These are phyloP conservation scores for Crithidia fasciculata DNA, from an alignment of 208 protist genomes.

Conservation along the genomic window DNA sequence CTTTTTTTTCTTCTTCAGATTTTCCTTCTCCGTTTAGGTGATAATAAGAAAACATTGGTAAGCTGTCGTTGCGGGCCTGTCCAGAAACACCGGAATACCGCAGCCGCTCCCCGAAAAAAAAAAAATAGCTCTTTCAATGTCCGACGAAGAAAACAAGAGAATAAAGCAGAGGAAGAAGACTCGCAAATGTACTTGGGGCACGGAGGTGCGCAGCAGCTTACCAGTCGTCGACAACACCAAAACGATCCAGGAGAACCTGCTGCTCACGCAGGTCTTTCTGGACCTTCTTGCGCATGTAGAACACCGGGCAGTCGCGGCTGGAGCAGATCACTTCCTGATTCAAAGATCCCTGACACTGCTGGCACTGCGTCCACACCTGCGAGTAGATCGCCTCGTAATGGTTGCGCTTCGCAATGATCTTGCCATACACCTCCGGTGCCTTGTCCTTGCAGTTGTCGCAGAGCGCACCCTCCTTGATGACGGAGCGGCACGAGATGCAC, in stretches of 20 bases:
- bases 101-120: too few species aligned
- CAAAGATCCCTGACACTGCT: conserved; percentile 98
- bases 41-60: too few species aligned
- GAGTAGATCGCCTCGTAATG: conserved; percentile 96
- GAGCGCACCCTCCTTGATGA: conserved; percentile 86
- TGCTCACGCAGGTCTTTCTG: conserved; percentile 98
- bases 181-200: too few species aligned
- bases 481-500: conserved; percentile 96
- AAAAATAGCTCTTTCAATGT: too few species aligned
- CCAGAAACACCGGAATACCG: too few species aligned
- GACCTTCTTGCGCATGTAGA: conserved; percentile 99
- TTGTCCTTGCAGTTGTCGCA: conserved; percentile 92
- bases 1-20: too few species aligned
- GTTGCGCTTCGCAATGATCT: conserved; percentile 90
- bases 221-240: conserved; percentile 95
- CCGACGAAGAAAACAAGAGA: not conserved
- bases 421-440: conserved; percentile 94
- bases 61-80: too few species aligned
- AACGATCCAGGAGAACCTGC: conserved; percentile 93
- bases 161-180: conserved; percentile 2
- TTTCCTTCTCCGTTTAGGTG: too few species aligned
- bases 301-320: conserved; percentile 99
- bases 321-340: conserved; percentile 97
- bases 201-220: conserved; percentile 24
- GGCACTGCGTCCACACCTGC: conserved; percentile 99